These are phyloP conservation scores for Trichosanthes cucumerina DNA, from an alignment of 306 rosid species.

Conservation along the genomic window DNA sequence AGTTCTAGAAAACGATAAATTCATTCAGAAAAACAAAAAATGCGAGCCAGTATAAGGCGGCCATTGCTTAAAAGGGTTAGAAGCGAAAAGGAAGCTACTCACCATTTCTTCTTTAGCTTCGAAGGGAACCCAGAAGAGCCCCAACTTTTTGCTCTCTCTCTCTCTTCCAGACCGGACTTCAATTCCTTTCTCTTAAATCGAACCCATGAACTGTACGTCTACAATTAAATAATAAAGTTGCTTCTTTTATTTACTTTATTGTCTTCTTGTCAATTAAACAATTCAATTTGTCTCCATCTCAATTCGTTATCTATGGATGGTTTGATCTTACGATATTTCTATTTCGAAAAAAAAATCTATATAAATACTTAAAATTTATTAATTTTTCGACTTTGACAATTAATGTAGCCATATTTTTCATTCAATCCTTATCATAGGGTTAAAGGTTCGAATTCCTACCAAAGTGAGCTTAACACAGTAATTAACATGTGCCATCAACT, in stretches of 20 bases:
- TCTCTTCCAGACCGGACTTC: conserved; percentile 32
- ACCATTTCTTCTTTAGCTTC: conserved; percentile 19
- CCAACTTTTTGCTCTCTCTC: conserved; percentile 8
- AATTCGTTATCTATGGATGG: too few relatives aligned
- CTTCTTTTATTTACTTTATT: conserved; percentile 15
- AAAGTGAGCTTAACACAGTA: too few relatives aligned
- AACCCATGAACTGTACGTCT: conserved; percentile 17
- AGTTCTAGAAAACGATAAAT: background rate
- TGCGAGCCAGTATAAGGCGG: background rate
- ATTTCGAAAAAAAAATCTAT: too few relatives aligned
- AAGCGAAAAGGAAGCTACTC: conserved; percentile 16
- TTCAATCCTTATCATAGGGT: too few relatives aligned
- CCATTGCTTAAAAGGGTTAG: conserved; percentile 2
- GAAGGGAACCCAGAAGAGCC: conserved; percentile 10
- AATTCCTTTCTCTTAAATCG: conserved; percentile 27
- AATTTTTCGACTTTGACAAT: too few relatives aligned
- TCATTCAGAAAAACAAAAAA: background rate
- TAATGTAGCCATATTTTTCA: too few relatives aligned
- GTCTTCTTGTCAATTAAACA: background rate
- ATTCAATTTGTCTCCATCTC: background rate
- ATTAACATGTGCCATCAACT: too few relatives aligned
- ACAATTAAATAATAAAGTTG: background rate
- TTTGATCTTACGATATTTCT: too few relatives aligned
- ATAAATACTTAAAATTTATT: too few relatives aligned
- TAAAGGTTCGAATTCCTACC: too few relatives aligned